Conservation (phyloP, 441 rosid species). For the Erodium texanum region DNA sequence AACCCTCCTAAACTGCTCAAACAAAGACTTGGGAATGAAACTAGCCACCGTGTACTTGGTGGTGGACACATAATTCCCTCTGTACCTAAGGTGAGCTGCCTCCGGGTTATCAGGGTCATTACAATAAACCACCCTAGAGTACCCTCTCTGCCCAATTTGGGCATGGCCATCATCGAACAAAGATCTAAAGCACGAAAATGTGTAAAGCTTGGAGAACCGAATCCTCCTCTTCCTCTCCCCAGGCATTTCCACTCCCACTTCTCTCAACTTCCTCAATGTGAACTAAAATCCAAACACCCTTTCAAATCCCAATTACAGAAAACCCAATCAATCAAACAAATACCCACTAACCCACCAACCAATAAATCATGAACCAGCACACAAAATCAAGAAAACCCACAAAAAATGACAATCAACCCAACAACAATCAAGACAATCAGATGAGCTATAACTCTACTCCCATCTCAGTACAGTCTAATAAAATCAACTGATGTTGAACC, state of each 20-base stretch:
- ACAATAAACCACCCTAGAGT: conserved; percentile 71
- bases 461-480: not conserved
- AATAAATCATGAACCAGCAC: not conserved
- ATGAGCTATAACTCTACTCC: not conserved
- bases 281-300: not conserved
- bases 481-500: not conserved
- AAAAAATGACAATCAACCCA: not conserved
- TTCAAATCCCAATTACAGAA: too few species aligned
- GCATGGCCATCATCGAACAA: conserved; percentile 1
- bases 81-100: conserved; percentile 39
- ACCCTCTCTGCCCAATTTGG: conserved; percentile 32
- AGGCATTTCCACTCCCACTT: too few species aligned
- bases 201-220: conserved; percentile 4
- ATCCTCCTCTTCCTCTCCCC: not conserved
- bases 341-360: not conserved
- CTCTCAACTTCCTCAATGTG: not conserved
- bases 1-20: conserved; percentile 91
- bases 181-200: conserved; percentile 5
- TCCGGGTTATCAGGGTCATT: conserved; percentile 68
- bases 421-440: not conserved
- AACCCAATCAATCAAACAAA: not conserved
- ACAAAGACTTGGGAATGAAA: conserved; percentile 79
- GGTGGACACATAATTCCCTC: conserved; percentile 61
- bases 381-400: not conserved
- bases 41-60: conserved; percentile 74